phyloP scores from a whole-genome alignment of 148 eudicot species.

The Euryodendron excelsum region DNA sequence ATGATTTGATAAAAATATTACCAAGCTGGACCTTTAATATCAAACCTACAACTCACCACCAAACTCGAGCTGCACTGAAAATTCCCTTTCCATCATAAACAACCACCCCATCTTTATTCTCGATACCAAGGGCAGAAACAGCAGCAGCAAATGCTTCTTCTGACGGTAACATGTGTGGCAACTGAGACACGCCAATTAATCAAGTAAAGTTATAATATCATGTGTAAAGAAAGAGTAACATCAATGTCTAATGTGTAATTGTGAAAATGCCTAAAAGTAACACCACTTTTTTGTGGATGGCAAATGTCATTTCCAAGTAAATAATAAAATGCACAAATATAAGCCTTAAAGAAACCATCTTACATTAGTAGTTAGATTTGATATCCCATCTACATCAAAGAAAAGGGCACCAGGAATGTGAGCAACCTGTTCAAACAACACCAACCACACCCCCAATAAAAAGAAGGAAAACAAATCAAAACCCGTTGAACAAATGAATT shows the following conservation, averaged over 20 bases:
- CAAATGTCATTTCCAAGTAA: neutral
- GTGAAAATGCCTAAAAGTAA: neutral
- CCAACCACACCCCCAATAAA: neutral
- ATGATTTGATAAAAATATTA: neutral
- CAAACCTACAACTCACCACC: slow-evolving; percentile 69
- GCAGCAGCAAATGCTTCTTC: slow-evolving; percentile 99
- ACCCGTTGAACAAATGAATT: neutral
- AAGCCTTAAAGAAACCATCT: slow-evolving; percentile 31
- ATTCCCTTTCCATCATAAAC: slow-evolving; percentile 98
- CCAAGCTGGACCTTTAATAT: slow-evolving; percentile 1
- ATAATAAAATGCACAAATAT: neutral
- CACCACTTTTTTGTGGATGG: neutral
- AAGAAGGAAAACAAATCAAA: neutral
- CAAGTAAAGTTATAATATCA: neutral
- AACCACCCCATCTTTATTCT: slow-evolving; percentile 78
- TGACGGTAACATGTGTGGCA: slow-evolving; percentile 98
- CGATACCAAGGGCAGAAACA: slow-evolving; percentile 96
- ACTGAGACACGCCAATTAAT: slow-evolving; percentile 42
- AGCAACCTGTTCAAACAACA: slow-evolving; percentile 62
- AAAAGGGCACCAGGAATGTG: slow-evolving; percentile 96
- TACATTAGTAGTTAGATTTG: slow-evolving; percentile 79
- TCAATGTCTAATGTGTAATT: neutral
- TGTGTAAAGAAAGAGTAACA: neutral
- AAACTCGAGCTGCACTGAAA: slow-evolving; percentile 97
- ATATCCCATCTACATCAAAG: slow-evolving; percentile 89